Conservation (phyloP, 495 filamentous ascomycete species). For the Xylaria curta region DNA sequence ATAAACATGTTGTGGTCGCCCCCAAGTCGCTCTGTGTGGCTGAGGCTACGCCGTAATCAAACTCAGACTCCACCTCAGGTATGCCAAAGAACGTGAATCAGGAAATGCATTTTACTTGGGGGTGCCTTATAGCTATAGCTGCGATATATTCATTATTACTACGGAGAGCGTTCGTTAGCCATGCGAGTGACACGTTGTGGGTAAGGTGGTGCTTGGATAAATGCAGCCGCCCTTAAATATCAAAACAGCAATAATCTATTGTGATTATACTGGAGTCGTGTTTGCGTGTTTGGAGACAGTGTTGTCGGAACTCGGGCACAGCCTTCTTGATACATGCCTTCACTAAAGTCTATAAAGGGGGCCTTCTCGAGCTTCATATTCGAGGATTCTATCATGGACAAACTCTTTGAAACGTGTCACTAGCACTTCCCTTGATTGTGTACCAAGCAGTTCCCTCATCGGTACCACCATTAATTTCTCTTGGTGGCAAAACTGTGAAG, state of each 20-base stretch:
- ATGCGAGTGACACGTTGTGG: conserved; percentile 2
- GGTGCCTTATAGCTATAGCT: background rate
- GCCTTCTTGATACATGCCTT: background rate
- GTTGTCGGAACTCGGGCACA: background rate
- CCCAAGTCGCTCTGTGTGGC: conserved; percentile 20
- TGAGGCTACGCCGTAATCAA: conserved; percentile 3
- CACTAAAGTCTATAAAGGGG: background rate
- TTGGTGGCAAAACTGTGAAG: background rate
- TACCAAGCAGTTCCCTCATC: background rate
- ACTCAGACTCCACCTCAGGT: background rate
- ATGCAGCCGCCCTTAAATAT: background rate
- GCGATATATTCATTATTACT: conserved; percentile 3
- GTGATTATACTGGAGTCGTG: background rate
- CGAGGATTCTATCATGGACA: background rate
- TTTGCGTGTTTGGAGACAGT: background rate
- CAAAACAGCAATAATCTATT: background rate
- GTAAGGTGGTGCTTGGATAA: background rate
- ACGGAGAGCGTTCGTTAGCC: background rate
- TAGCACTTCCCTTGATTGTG: background rate
- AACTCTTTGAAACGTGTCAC: background rate
- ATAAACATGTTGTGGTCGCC: conserved; percentile 19
- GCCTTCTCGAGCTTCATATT: background rate
- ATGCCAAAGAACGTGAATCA: background rate
- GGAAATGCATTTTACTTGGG: background rate
- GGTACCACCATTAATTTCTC: background rate